Base-by-base conservation (phyloP, 1,284 basidiomycete species). In the Marasmius tenuissimus region DNA sequence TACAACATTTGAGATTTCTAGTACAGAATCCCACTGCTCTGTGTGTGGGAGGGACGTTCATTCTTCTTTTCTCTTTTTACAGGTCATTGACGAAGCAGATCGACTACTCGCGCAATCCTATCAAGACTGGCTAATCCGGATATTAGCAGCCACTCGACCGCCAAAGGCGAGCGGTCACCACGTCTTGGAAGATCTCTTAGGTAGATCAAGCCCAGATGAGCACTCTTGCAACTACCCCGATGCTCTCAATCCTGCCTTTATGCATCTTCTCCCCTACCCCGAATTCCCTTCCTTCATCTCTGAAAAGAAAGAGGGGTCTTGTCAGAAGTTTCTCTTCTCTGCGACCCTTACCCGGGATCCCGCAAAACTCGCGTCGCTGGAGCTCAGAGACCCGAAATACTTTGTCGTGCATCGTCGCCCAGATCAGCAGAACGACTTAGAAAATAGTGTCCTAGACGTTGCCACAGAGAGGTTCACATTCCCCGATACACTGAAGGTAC, bases 1-100 rank as follows among this genome's bases (percentile, higher is more conserved):
- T 99, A 38, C 93, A 97, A 69, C 96, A 99, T 73, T 81, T 99
- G 33, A 89, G 97, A 33, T 99, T 96, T 75, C 78, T 99, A 60
- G 95, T 93, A 65, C 11, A 76, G 70, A 60, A 75, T 69, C 34
- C 37, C 10, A 58, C 14, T 52, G 51, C 57, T 38, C 59, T 58
- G 65, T 39, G 12, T 37, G 42, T 35, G 57, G 39, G 22, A 54
- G 35, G 20, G 67, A 33, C 53, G 50, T 50, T 34, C 54, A 27
- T 34, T 20, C 27, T 27, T 27, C 27, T 27, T 27, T 4, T 27
- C 2, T 27, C 4, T 27, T 20, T 55, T 34, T 20, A 20, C 57
- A 96, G 93, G 88, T 99, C 18, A 94, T 99, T 61, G 97, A 99
- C 73, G 97, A 99, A 78, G 97, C 97, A 0, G 97, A 99, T 73